Base-by-base conservation (phyloP, 2,329 filamentous ascomycete species). In the Lachnellula arida region DNA sequence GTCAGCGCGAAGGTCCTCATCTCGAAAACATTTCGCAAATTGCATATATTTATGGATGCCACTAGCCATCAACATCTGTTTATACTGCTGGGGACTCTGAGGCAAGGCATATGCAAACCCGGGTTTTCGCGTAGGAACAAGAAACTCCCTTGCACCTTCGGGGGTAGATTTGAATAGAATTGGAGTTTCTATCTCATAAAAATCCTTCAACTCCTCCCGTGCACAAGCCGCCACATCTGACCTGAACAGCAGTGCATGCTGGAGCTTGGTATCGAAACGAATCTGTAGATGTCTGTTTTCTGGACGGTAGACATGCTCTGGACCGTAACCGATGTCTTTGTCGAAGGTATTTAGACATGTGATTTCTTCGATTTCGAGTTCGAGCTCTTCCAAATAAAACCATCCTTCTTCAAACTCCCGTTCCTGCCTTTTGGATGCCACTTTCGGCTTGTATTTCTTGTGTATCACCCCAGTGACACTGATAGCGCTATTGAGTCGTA, bases 81-180 rank as follows among this genome's bases (percentile, higher is more conserved):
- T 99, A 70, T 97, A 99, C 71, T 99, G 94, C 71, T 99, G 94
- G 0, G 94, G 94, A 62, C 93, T 97, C 71, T 99, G 95, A 0
- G 92, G 92, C 19, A 99, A 76, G 8, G 94, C 94, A 71, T 97
- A 99, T 3, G 90, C 91, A 58, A 85, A 76, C 0, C 90, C 91
- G 1, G 78, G 79, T 37, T 80, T 81, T 28, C 94, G 80, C 0
- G 92, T 96, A 0, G 94, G 94, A 4, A 99, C 93, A 5, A 99
- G 72, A 60, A 99, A 99, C 70, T 99, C 94, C 49, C 93, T 81
- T 1, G 94, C 95, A 0, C 94, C 94, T 74, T 99, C 94, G 0
- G 94, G 91, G 0, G 94, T 99, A 0, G 94, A 97, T 72, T 97
- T 99, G 81, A 99, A 99, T 0, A 99, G 79, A 4, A 97, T 76